Conservation (phyloP, 495 filamentous ascomycete species). For the Eremomyces bilateralis region DNA sequence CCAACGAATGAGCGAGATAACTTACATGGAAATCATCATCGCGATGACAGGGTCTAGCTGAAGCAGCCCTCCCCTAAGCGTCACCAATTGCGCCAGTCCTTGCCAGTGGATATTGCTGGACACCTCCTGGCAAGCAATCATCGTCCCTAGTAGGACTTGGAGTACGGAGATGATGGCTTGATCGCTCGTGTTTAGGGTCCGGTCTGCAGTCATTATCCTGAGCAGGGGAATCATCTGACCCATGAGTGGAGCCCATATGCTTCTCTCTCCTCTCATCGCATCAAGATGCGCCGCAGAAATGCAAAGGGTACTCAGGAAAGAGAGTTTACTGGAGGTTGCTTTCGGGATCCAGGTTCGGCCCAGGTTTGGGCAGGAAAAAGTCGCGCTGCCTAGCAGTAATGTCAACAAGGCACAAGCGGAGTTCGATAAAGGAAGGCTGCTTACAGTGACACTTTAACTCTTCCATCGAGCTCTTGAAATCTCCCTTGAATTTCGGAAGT, state of each 20-base stretch:
- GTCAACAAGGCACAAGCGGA: not conserved
- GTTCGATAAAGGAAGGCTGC: not conserved
- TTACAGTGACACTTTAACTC: not conserved
- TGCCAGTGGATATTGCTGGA: not conserved
- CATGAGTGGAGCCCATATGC: not conserved
- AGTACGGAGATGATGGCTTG: conserved; percentile 13
- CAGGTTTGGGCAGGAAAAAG: not conserved
- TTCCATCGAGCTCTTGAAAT: not conserved
- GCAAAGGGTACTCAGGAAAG: not conserved
- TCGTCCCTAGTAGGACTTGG: conserved; percentile 10
- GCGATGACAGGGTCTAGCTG: not conserved
- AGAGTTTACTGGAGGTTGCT: not conserved
- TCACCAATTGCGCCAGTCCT: not conserved
- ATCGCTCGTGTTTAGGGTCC: not conserved
- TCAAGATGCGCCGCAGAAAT: not conserved
- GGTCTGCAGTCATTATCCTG: not conserved
- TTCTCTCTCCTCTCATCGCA: not conserved
- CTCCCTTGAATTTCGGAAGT: not conserved
- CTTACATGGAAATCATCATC: not conserved
- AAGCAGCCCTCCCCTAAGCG: not conserved
- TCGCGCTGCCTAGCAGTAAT: not conserved
- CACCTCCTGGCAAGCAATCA: not conserved
- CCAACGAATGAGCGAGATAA: not conserved
- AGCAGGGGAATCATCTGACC: not conserved
- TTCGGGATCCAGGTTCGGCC: not conserved